A percentile compares a stretch with the other conserved stretches of the same genome.
phyloP scores from a whole-genome alignment of 768 basidiomycete species.

The Strobilomyces echinocephalus region DNA sequence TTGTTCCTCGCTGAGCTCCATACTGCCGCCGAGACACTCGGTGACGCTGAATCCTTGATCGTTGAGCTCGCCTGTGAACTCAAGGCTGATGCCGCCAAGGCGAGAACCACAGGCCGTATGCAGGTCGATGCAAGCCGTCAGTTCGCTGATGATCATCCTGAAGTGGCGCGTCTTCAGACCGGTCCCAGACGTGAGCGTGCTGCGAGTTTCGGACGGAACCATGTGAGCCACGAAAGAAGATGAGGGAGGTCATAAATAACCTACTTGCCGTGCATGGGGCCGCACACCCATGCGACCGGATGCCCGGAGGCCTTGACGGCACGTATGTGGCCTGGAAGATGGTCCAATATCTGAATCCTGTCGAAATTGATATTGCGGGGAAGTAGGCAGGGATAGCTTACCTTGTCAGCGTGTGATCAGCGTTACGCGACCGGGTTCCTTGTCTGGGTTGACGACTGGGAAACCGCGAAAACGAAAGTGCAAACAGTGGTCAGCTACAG shows the following conservation, averaged over 20 bases:
- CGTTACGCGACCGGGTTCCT: constrained; percentile 78
- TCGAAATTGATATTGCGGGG: background rate
- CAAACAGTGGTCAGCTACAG: background rate
- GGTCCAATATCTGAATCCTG: constrained; percentile 56
- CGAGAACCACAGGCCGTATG: constrained; percentile 71
- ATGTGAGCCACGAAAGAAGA: constrained; percentile 2
- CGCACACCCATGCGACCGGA: constrained; percentile 91
- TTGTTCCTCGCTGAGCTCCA: constrained; percentile 87
- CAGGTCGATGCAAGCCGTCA: constrained; percentile 76
- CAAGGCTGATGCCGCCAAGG: constrained; percentile 80
- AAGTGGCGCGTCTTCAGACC: constrained; percentile 92
- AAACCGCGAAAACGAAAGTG: background rate
- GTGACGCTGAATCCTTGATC: constrained; percentile 93
- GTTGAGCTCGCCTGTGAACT: constrained; percentile 88
- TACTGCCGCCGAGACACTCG: constrained; percentile 94
- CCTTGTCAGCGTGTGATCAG: constrained; percentile 84
- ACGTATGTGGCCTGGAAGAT: constrained; percentile 75
- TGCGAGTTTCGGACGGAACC: constrained; percentile 24
- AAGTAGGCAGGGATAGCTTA: constrained; percentile 23
- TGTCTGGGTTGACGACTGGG: constrained; percentile 84
- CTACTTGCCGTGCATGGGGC: constrained; percentile 99
- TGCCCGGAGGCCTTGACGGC: constrained; percentile 78
- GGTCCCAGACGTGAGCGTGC: constrained; percentile 74
- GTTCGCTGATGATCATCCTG: constrained; percentile 81
- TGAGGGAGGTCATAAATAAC: constrained; percentile 26